Evolutionary conservation across 495 filamentous ascomycete genomes (phyloP), one percentile per base, ranked within the genome.

Genomic region (Terfezia claveryi): DNA sequence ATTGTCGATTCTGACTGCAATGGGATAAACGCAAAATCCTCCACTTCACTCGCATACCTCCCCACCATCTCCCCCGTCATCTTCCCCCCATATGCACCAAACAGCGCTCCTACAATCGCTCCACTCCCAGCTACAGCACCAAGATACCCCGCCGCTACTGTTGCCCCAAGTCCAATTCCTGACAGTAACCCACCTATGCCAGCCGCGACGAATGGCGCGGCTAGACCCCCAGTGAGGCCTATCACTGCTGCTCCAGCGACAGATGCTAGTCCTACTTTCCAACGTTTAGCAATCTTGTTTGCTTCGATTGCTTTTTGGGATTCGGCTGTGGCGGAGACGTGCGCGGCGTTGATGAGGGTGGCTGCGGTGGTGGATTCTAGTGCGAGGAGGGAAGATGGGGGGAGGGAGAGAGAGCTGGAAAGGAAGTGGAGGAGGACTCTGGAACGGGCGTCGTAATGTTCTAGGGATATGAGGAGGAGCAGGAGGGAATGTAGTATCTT

Each of bases 31-130:
- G 79, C 86, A 66, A 95, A 94, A 66, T 95, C 87, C 51, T 81
- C 75, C 12, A 95, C 81, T 57, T 95, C 87, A 54, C 77, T 80
- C 16, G 85, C 80, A 67, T 94, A 91, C 49, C 80, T 74, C 57
- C 89, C 86, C 76, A 95, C 83, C 78, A 87, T 82, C 64, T 84
- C 77, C 36, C 82, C 80, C 2, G 82, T 83, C 78, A 91, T 87
- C 12, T 82, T 74, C 11, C 80, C 84, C 23, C 87, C 87, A 64
- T 91, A 93, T 9, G 87, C 83, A 36, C 89, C 89, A 62, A 98
- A 94, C 11, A 96, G 67, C 51, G 81, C 76, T 6, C 87, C 89
- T 17, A 94, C 81, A 46, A 86, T 68, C 14, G 87, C 76, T 7
- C 76, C 74, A 59, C 80, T 93, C 23, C 83, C 76, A 10, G 86